A percentile compares a stretch with the other conserved stretches of the same genome.
Evolutionary conservation across 495 filamentous ascomycete species (phyloP).

Genomic region (Penicillium robsamsonii): DNA sequence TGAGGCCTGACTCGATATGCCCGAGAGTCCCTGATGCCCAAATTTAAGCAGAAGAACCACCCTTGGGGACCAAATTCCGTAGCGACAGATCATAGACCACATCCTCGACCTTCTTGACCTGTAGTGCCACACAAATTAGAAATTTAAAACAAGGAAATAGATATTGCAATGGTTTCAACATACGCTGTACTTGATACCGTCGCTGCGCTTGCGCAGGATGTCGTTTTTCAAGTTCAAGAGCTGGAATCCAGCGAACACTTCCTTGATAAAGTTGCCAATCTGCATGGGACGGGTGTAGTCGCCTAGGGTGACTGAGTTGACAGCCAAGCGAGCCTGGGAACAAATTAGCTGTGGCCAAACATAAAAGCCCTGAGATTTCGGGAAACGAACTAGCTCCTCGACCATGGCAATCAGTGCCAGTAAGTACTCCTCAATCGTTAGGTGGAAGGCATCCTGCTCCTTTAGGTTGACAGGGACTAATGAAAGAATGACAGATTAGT

Average conservation of each 20-base stretch:
- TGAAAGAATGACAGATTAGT: neutral
- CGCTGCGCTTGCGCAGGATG: constrained; percentile 76
- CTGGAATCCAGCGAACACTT: constrained; percentile 93
- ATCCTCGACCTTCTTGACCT: constrained; percentile 95
- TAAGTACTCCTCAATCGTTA: constrained; percentile 96
- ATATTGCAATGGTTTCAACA: constrained; percentile 18
- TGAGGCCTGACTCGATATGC: neutral
- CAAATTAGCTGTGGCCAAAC: constrained; percentile 4
- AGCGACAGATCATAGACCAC: constrained; percentile 93
- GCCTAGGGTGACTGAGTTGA: constrained; percentile 92
- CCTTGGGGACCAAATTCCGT: constrained; percentile 70
- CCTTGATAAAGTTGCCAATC: constrained; percentile 91
- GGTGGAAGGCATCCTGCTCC: constrained; percentile 83
- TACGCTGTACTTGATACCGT: constrained; percentile 93
- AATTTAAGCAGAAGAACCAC: constrained; percentile 18
- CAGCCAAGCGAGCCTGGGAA: constrained; percentile 72
- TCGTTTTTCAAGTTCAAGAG: constrained; percentile 97
- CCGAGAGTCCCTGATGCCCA: neutral
- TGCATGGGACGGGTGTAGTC: constrained; percentile 79
- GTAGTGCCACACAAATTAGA: constrained; percentile 12
- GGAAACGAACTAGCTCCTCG: constrained; percentile 70
- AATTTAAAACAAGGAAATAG: neutral
- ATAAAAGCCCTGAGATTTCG: neutral
- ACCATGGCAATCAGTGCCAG: constrained; percentile 79
- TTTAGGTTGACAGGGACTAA: constrained; percentile 95